Conservation (phyloP, 208 protist genomes). For the Trypanosoma platydactyli region DNA sequence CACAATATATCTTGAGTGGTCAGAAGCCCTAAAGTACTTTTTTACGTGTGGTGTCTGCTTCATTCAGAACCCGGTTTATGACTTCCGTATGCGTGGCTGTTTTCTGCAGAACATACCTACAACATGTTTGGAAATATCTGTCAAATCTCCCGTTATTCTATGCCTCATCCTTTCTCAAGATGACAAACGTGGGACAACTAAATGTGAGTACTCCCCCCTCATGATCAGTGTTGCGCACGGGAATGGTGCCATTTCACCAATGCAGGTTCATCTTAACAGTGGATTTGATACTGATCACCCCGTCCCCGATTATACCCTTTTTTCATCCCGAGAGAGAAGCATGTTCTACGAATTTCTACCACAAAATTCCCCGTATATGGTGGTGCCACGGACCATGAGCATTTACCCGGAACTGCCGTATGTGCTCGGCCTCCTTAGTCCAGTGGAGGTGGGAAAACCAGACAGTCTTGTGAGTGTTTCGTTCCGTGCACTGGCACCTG, state of each 20-base stretch:
- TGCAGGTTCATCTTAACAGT: slow-evolving; percentile 73
- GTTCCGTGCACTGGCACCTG: slow-evolving; percentile 60
- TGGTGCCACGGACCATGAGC: slow-evolving; percentile 71
- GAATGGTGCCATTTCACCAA: slow-evolving; percentile 38
- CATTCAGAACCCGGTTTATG: slow-evolving; percentile 59
- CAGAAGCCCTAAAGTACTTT: slow-evolving; percentile 71
- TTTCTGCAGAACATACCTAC: slow-evolving; percentile 75
- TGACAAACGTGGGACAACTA: slow-evolving; percentile 70
- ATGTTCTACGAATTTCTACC: slow-evolving; percentile 81
- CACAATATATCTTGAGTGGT: slow-evolving; percentile 81
- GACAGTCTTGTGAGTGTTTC: slow-evolving; percentile 49
- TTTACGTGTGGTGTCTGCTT: slow-evolving; percentile 78
- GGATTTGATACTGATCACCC: slow-evolving; percentile 79
- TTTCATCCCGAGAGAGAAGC: slow-evolving; percentile 68
- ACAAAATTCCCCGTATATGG: slow-evolving; percentile 76
- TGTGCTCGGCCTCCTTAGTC: slow-evolving; percentile 55
- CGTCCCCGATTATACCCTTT: slow-evolving; percentile 67
- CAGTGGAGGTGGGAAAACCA: slow-evolving; percentile 58
- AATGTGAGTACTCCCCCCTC: slow-evolving; percentile 59
- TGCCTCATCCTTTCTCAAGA: slow-evolving; percentile 74
- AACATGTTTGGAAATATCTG: slow-evolving; percentile 66
- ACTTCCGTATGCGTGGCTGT: slow-evolving; percentile 77
- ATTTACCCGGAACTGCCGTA: slow-evolving; percentile 53
- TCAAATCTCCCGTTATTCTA: slow-evolving; percentile 41
- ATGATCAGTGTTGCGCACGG: slow-evolving; percentile 83